These are phyloP conservation scores for Chaetomiaceae sp. DNA, from an alignment of 2,329 filamentous ascomycete species.

Conservation along the genomic window DNA sequence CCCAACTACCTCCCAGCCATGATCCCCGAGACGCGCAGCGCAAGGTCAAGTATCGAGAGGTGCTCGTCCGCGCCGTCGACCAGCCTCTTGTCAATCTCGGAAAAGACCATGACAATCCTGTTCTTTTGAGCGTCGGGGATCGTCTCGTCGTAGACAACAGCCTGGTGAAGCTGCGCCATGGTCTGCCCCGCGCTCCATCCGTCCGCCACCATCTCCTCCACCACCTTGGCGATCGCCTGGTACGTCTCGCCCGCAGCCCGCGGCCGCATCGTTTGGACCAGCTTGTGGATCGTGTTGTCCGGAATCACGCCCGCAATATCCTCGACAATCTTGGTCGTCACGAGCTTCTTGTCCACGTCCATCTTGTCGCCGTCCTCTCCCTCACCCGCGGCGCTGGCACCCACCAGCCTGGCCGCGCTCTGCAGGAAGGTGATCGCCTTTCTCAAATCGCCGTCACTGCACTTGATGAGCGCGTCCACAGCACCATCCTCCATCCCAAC, in stretches of 20 bases:
- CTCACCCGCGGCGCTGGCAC: conserved; percentile 60
- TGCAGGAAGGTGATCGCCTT: conserved; percentile 97
- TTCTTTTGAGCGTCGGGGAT: conserved; percentile 85
- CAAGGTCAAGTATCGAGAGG: conserved; percentile 79
- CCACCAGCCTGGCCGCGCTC: conserved; percentile 84
- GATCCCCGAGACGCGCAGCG: conserved; percentile 74
- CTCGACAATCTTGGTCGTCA: conserved; percentile 78
- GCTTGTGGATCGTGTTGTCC: conserved; percentile 60
- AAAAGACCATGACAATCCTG: conserved; percentile 82
- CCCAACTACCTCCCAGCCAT: conserved; percentile 46
- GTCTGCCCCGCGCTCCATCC: conserved; percentile 95
- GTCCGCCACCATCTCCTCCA: conserved; percentile 89
- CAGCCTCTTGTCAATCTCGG: conserved; percentile 88
- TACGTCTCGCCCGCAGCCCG: conserved; percentile 62
- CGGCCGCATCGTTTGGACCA: conserved; percentile 74
- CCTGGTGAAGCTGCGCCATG: conserved; percentile 72
- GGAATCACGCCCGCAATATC: conserved; percentile 97
- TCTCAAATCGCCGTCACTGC: conserved; percentile 88
- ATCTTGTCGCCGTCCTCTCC: conserved; percentile 54
- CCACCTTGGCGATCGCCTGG: conserved; percentile 67
- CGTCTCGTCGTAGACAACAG: conserved; percentile 76
- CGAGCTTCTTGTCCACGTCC: conserved; percentile 54
- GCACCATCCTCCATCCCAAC: conserved; percentile 74
- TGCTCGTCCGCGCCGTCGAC: conserved; percentile 96
- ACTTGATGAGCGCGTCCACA: conserved; percentile 76